A percentile compares a stretch with the other conserved stretches of the same genome.
phyloP scores from a whole-genome alignment of 495 filamentous ascomycete genomes.

The Friedmanniomyces simplex region DNA sequence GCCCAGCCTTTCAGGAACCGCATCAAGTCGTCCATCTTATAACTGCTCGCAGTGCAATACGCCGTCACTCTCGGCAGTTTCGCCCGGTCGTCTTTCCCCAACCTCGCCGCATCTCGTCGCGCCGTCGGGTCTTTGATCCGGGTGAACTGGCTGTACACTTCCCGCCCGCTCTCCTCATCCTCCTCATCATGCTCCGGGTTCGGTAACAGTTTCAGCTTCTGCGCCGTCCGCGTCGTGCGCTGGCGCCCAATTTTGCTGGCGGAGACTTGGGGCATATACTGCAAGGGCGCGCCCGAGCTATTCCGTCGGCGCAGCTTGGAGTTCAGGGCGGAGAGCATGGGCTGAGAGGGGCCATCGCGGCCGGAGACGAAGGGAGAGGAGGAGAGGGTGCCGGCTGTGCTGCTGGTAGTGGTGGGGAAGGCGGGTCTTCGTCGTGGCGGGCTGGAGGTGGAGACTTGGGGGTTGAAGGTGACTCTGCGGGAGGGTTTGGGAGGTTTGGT shows the following conservation, averaged over 20 bases:
- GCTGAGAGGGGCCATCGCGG: slow-evolving; percentile 39
- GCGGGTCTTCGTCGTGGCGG: slow-evolving; percentile 37
- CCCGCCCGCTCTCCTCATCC: slow-evolving; percentile 83
- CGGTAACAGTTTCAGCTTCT: slow-evolving; percentile 91
- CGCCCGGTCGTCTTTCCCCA: slow-evolving; percentile 88
- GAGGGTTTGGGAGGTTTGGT: slow-evolving; percentile 20
- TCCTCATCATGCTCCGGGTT: slow-evolving; percentile 74
- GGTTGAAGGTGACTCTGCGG: slow-evolving; percentile 64
- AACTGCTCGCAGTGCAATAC: slow-evolving; percentile 87
- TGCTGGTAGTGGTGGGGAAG: slow-evolving; percentile 32
- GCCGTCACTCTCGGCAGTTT: slow-evolving; percentile 83
- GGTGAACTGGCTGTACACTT: slow-evolving; percentile 91
- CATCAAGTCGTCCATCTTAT: slow-evolving; percentile 78
- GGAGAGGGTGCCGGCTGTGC: slow-evolving; percentile 31
- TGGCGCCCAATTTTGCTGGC: slow-evolving; percentile 83
- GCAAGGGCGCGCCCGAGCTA: slow-evolving; percentile 59
- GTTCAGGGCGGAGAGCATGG: slow-evolving; percentile 72
- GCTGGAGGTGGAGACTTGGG: slow-evolving; percentile 48
- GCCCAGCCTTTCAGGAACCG: slow-evolving; percentile 75
- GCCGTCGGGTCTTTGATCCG: slow-evolving; percentile 95
- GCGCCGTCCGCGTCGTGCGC: slow-evolving; percentile 83
- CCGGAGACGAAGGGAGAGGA: slow-evolving; percentile 20
- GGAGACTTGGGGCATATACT: slow-evolving; percentile 34
- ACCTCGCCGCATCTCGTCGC: slow-evolving; percentile 76
- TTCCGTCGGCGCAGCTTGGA: slow-evolving; percentile 78